phyloP scores from a whole-genome alignment of 352 stramenopile species.

The Globisporangium barbulae region DNA sequence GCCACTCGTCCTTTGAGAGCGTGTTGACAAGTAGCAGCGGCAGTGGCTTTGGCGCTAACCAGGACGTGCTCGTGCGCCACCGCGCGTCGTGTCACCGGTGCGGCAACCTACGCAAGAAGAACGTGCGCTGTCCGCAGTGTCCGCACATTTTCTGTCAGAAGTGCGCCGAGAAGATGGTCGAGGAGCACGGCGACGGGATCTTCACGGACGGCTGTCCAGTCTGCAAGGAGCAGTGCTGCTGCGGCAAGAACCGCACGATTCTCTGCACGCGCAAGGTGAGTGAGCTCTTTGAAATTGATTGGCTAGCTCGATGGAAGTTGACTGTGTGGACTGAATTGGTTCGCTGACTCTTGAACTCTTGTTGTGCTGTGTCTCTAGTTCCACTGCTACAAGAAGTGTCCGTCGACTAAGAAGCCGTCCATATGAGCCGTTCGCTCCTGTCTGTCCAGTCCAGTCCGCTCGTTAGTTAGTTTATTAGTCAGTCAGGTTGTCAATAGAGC shows the following conservation, averaged over 20 bases:
- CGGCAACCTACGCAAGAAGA: constrained; percentile 88
- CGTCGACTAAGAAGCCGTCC: constrained; percentile 63
- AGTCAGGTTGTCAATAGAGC: not conserved
- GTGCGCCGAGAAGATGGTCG: constrained; percentile 87
- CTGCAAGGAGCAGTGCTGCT: constrained; percentile 88
- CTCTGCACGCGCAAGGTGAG: constrained; percentile 60
- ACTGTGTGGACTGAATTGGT: not conserved
- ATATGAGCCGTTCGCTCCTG: constrained; percentile 6
- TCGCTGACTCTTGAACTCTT: not conserved
- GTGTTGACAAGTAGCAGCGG: constrained; percentile 1
- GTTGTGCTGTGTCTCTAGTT: constrained; percentile 33
- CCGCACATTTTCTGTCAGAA: constrained; percentile 89
- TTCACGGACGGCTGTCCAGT: constrained; percentile 82
- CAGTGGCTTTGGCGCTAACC: not conserved
- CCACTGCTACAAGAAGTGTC: constrained; percentile 91
- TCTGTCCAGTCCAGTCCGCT: not conserved
- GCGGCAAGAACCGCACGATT: constrained; percentile 79
- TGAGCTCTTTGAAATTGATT: not conserved
- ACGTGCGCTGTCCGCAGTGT: constrained; percentile 74
- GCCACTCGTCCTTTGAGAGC: not conserved
- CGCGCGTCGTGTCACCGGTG: constrained; percentile 85
- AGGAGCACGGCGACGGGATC: constrained; percentile 75
- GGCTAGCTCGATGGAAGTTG: not conserved
- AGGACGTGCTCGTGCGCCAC: constrained; percentile 58
- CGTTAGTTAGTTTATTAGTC: constrained; percentile 3